Conservation (phyloP, 768 basidiomycete species). For the Cytidiella melzeri region DNA sequence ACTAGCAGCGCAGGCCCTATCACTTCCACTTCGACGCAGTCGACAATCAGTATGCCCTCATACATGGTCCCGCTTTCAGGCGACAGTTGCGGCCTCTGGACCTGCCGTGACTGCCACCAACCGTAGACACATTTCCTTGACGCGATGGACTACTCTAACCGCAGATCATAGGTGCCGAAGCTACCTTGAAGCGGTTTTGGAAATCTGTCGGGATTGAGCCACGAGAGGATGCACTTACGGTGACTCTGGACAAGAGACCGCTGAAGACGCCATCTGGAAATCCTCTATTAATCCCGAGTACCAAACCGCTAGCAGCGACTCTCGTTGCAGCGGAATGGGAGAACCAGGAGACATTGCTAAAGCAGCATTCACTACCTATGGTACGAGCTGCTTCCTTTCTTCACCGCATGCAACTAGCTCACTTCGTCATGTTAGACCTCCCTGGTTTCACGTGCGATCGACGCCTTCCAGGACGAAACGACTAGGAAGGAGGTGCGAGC, state of each 20-base stretch:
- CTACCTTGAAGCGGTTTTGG: constrained; percentile 89
- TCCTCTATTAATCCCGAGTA: constrained; percentile 59
- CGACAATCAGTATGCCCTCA: not conserved
- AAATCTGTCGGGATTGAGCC: constrained; percentile 75
- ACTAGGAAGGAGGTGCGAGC: constrained; percentile 58
- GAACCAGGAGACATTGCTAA: constrained; percentile 77
- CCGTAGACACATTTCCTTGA: constrained; percentile 5
- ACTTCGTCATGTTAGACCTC: constrained; percentile 88
- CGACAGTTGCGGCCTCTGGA: constrained; percentile 8
- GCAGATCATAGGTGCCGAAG: constrained; percentile 64
- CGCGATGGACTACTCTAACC: constrained; percentile 4
- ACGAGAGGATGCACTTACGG: constrained; percentile 38
- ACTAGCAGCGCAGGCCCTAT: not conserved
- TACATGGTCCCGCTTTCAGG: not conserved
- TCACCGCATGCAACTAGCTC: too few species aligned
- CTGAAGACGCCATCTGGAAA: constrained; percentile 89
- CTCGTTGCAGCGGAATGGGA: constrained; percentile 97
- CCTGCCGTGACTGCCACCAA: constrained; percentile 13
- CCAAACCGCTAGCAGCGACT: constrained; percentile 68
- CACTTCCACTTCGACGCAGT: not conserved
- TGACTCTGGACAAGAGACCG: constrained; percentile 78
- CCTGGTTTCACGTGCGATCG: constrained; percentile 83
- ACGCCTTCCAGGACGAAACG: constrained; percentile 54
- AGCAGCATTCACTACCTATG: constrained; percentile 88
- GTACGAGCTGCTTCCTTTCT: too few species aligned